Percentiles rank a stretch among this genome's conserved stretches.
phyloP scores from a whole-genome alignment of 1,284 basidiomycete species.

The Puccinia novopanici region DNA sequence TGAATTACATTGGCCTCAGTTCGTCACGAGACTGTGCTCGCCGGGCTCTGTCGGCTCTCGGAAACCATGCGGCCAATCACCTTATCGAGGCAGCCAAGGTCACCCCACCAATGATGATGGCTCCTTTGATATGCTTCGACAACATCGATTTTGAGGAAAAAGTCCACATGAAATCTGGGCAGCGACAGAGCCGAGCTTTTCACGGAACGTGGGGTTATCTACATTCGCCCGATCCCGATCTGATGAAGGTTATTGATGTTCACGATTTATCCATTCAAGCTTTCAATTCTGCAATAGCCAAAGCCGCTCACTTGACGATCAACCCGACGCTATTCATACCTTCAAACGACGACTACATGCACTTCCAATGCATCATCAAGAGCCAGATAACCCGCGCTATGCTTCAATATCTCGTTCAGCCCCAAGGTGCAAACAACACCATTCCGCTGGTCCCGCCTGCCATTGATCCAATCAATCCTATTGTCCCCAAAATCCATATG shows the following conservation, averaged over 20 bases:
- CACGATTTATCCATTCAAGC: neutral
- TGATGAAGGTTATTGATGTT: neutral
- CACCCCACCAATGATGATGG: no score
- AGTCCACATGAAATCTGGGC: neutral
- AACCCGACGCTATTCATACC: neutral
- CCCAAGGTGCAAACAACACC: neutral
- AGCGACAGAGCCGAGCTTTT: no score
- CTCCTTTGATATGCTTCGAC: neutral
- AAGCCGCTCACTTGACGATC: neutral
- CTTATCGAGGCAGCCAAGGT: no score
- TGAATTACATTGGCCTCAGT: neutral
- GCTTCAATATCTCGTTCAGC: neutral
- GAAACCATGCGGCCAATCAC: neutral
- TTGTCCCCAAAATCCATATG: neutral
- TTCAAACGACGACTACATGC: neutral
- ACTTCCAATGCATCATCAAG: neutral
- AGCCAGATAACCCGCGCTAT: neutral
- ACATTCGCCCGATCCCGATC: neutral
- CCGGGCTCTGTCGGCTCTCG: neutral
- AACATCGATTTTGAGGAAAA: neutral
- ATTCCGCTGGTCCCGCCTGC: neutral
- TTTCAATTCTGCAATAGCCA: neutral
- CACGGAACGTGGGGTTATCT: slow-evolving; percentile 8
- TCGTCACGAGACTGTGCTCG: neutral
- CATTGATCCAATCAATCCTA: neutral